Evolutionary conservation across 345 rosid species (phyloP).

Genomic region (Physaria fendleri): DNA sequence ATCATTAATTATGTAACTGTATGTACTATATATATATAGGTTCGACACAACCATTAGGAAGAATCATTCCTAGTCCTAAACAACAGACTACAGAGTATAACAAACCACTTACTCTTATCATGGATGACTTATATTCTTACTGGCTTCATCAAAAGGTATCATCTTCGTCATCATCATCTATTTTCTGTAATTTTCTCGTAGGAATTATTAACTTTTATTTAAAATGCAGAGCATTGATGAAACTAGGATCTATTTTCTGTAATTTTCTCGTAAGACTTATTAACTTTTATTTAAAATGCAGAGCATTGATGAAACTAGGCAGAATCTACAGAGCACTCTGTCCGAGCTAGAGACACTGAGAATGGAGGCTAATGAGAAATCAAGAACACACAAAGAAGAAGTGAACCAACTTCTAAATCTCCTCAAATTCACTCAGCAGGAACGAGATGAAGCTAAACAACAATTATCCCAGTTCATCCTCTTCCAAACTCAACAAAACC

Average conservation of each 20-base stretch:
- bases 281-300: constrained; percentile 21
- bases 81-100: constrained; percentile 28
- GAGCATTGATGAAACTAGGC: constrained; percentile 50
- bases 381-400: constrained; percentile 47
- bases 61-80: background rate
- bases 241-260: constrained; percentile 2
- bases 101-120: background rate
- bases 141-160: constrained; percentile 31
- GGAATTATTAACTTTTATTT: background rate
- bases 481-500: constrained; percentile 13
- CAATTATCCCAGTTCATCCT: constrained; percentile 44
- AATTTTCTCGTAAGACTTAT: background rate
- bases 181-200: background rate
- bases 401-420: constrained; percentile 40
- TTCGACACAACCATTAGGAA: background rate
- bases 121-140: constrained; percentile 16
- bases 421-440: constrained; percentile 49
- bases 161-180: background rate
- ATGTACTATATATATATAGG: constrained; percentile 7
- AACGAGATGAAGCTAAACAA: constrained; percentile 75
- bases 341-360: constrained; percentile 57
- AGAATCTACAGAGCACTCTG: constrained; percentile 49
- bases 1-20: background rate
- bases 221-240: constrained; percentile 50
- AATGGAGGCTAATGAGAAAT: constrained; percentile 47